Evolutionary conservation across 202 grass and related monocot species (phyloP).

Genomic region (Digitaria exilis): DNA sequence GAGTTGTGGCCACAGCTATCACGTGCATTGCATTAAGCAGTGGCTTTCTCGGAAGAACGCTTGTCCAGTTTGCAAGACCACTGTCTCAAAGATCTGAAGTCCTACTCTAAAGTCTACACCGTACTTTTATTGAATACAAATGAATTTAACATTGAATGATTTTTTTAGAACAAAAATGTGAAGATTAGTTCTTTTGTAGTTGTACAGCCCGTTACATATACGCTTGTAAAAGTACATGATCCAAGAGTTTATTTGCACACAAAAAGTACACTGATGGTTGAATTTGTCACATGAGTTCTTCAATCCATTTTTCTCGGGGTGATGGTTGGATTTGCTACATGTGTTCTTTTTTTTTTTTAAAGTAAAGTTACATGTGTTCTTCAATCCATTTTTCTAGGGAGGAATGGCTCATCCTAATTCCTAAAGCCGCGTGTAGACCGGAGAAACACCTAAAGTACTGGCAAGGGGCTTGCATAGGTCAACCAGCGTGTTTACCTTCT

Average conservation of each 20-base stretch:
- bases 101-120: not conserved
- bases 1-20: slow-evolving; percentile 79
- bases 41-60: slow-evolving; percentile 93
- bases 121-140: not conserved
- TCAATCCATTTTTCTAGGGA: too few relatives aligned
- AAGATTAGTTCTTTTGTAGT: slow-evolving; percentile 33
- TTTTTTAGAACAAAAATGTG: not conserved
- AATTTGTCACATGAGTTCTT: too few relatives aligned
- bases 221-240: slow-evolving; percentile 6
- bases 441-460: too few relatives aligned
- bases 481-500: too few relatives aligned
- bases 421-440: too few relatives aligned
- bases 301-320: too few relatives aligned
- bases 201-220: slow-evolving; percentile 40
- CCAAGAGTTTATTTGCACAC: not conserved
- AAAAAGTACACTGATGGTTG: too few relatives aligned
- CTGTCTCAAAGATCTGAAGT: slow-evolving; percentile 59
- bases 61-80: slow-evolving; percentile 85
- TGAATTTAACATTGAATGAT: slow-evolving; percentile 29
- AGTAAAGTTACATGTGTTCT: too few relatives aligned
- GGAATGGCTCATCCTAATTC: too few relatives aligned
- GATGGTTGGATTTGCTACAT: too few relatives aligned
- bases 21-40: slow-evolving; percentile 91
- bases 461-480: too few relatives aligned
- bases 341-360: too few relatives aligned